Percentiles rank a stretch among this genome's conserved stretches.
Conservation (phyloP, 1,284 basidiomycete species). For the Pseudozyma pruni region DNA sequence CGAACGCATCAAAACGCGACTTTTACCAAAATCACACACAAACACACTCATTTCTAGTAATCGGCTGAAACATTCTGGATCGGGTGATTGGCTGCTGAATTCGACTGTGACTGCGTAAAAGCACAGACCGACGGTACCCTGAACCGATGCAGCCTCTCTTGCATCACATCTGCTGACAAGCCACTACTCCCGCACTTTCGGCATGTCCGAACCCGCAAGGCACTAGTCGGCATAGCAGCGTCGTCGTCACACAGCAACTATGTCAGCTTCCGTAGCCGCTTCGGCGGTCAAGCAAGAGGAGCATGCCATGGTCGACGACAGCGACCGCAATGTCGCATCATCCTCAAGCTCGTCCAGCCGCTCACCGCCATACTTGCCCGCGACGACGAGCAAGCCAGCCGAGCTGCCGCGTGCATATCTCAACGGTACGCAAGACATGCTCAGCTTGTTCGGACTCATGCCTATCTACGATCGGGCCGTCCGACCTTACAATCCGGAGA, state of each 20-base stretch:
- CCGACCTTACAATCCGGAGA: constrained; percentile 49
- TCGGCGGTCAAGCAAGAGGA: constrained; percentile 16
- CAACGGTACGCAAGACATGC: constrained; percentile 59
- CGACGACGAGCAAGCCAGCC: constrained; percentile 31
- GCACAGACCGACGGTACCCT: constrained; percentile 8
- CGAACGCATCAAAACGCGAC: background rate
- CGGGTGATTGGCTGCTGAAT: background rate
- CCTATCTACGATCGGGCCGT: constrained; percentile 59
- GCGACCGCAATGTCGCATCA: background rate
- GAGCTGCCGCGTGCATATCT: constrained; percentile 36
- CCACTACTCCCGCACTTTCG: background rate
- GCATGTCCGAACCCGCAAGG: no score
- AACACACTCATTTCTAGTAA: constrained; percentile 6
- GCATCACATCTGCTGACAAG: background rate
- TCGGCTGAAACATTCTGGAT: background rate
- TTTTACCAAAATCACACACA: background rate
- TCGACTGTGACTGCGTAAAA: no score
- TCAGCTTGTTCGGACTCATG: constrained; percentile 51
- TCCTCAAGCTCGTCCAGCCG: constrained; percentile 8
- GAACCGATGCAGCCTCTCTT: background rate
- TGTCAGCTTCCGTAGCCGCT: constrained; percentile 16
- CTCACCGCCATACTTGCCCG: constrained; percentile 34
- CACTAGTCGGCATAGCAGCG: background rate
- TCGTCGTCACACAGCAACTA: background rate
- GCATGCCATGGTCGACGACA: constrained; percentile 4